These are phyloP conservation scores for Gossypium davidsonii DNA, from an alignment of 441 rosid genomes.

Conservation along the genomic window DNA sequence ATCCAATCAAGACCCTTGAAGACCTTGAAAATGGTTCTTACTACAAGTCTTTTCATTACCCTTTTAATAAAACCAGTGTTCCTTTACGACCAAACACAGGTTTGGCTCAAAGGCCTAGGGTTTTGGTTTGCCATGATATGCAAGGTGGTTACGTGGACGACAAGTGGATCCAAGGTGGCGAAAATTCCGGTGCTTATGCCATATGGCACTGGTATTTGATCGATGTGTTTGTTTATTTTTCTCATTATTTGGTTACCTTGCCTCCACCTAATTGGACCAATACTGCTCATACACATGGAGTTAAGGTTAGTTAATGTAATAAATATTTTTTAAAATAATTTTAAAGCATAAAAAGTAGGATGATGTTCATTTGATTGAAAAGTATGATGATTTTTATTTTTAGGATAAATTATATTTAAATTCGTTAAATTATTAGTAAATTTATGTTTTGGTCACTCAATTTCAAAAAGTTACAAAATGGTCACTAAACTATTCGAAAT, in stretches of 20 bases:
- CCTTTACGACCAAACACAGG: slow-evolving; percentile 28
- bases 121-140: slow-evolving; percentile 81
- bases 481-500: too few species aligned
- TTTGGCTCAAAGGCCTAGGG: slow-evolving; percentile 45
- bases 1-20: slow-evolving; percentile 61
- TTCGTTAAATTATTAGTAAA: too few species aligned
- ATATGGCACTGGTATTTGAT: slow-evolving; percentile 89
- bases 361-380: too few species aligned
- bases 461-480: too few species aligned
- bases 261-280: slow-evolving; percentile 95
- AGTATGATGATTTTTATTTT: not conserved
- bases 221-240: slow-evolving; percentile 76
- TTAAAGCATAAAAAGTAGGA: too few species aligned
- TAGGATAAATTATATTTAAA: too few species aligned
- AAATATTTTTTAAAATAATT: too few species aligned
- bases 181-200: slow-evolving; percentile 46
- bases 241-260: slow-evolving; percentile 63
- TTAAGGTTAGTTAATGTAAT: slow-evolving; percentile 38
- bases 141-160: slow-evolving; percentile 71
- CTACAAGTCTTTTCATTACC: slow-evolving; percentile 74
- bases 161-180: slow-evolving; percentile 83
- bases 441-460: too few species aligned
- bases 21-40: slow-evolving; percentile 57
- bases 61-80: slow-evolving; percentile 53
- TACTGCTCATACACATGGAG: slow-evolving; percentile 83